Percentiles rank a stretch among this genome's conserved stretches.
These are phyloP conservation scores for Leishmania braziliensis DNA, from an alignment of 208 protist species.

Conservation along the genomic window DNA sequence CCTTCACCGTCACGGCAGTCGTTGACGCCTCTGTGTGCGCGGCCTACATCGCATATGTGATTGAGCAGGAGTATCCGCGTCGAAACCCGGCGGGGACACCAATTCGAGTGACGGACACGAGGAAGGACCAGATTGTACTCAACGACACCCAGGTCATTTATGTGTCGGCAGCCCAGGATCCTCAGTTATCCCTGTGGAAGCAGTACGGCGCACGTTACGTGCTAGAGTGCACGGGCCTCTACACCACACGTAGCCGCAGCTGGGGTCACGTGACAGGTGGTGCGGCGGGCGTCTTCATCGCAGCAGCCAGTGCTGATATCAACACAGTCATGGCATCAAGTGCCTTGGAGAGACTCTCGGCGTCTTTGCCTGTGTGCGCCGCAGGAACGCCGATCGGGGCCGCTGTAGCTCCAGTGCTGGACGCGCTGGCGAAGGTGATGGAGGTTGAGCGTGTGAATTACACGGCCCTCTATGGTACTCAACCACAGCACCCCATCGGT, in stretches of 20 bases:
- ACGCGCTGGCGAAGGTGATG: conserved; percentile 94
- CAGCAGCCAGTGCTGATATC: conserved; percentile 95
- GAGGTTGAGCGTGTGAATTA: conserved; percentile 96
- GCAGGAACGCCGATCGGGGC: conserved; percentile 99
- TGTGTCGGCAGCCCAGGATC: conserved; percentile 62
- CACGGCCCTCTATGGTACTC: conserved; percentile 98
- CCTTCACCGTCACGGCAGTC: conserved; percentile 87
- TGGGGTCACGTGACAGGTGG: conserved; percentile 92
- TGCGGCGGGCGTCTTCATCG: conserved; percentile 98
- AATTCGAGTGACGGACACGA: conserved; percentile 20
- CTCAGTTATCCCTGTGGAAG: conserved; percentile 93
- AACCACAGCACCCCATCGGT: conserved; percentile 94
- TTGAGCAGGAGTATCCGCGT: conserved; percentile 93
- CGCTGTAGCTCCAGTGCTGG: conserved; percentile 97
- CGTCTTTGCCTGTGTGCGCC: conserved; percentile 85
- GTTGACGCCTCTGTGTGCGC: conserved; percentile 95
- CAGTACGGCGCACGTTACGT: conserved; percentile 91
- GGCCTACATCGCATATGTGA: conserved; percentile 93
- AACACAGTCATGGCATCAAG: conserved; percentile 96
- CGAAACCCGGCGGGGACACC: conserved; percentile 3
- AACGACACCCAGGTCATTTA: conserved; percentile 39
- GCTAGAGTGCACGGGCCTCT: conserved; percentile 98
- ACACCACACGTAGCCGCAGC: conserved; percentile 91
- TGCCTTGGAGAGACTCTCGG: conserved; percentile 87
- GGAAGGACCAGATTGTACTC: conserved; percentile 67